Percentiles rank a stretch among this genome's conserved stretches.
phyloP scores from a whole-genome alignment of 768 basidiomycete genomes.

The Holtermannia corniformis region DNA sequence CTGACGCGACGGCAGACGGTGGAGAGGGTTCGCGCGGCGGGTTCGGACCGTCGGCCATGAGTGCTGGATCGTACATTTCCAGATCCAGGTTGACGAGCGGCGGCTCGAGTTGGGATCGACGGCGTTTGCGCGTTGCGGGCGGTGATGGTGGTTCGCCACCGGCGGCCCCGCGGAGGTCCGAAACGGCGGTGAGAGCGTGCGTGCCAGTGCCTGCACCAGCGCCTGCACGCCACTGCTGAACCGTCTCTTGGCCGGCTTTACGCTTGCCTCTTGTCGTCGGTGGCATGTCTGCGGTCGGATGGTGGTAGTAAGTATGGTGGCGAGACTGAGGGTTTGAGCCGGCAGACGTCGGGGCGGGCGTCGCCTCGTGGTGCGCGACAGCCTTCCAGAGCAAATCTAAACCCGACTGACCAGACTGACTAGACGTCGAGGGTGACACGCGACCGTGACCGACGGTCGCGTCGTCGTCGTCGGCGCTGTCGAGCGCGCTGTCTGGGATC shows the following conservation, averaged over 20 bases:
- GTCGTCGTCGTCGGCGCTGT: conserved; percentile 26
- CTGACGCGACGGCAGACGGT: not conserved
- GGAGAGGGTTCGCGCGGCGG: too few species aligned
- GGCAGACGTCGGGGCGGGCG: not conserved
- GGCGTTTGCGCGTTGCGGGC: not conserved
- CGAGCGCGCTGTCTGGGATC: conserved; percentile 6
- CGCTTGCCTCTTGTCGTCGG: conserved; percentile 32
- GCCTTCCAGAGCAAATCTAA: conserved; percentile 27
- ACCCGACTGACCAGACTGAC: conserved; percentile 28
- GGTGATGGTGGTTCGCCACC: too few species aligned
- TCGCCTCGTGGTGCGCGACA: conserved; percentile 3
- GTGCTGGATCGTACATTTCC: too few species aligned
- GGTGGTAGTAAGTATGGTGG: conserved; percentile 1
- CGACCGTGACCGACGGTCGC: conserved; percentile 29
- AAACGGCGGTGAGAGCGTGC: conserved; percentile 10
- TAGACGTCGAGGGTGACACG: conserved; percentile 24
- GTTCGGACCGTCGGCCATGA: too few species aligned
- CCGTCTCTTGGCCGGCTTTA: conserved; percentile 32
- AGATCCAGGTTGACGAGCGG: too few species aligned
- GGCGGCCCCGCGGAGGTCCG: not conserved
- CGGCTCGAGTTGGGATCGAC: not conserved
- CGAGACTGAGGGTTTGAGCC: not conserved
- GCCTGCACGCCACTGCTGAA: conserved; percentile 26
- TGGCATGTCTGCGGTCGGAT: conserved; percentile 14
- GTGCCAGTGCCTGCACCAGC: conserved; percentile 9